A percentile compares a stretch with the other conserved stretches of the same genome.
These are phyloP conservation scores for Cladophialophora bantiana DNA, from an alignment of 2,329 filamentous ascomycete species.

Conservation along the genomic window DNA sequence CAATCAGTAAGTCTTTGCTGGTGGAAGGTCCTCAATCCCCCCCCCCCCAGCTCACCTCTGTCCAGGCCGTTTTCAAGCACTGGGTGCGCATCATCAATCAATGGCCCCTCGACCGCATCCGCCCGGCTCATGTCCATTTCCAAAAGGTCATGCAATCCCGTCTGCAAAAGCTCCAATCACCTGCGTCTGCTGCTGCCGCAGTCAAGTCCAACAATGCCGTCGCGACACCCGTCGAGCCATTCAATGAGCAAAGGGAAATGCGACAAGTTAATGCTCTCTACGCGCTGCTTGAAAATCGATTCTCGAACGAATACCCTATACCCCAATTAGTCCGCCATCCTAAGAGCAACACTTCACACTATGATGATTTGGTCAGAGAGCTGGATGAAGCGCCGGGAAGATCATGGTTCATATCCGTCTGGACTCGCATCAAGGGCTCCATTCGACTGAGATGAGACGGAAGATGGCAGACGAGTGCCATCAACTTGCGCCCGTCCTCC, in stretches of 20 bases:
- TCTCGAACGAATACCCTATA: constrained; percentile 59
- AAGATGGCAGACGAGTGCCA: neutral
- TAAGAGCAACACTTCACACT: constrained; percentile 59
- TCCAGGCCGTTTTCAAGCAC: constrained; percentile 46
- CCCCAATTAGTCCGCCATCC: constrained; percentile 57
- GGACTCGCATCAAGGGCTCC: constrained; percentile 55
- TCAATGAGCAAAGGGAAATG: constrained; percentile 48
- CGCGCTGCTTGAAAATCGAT: constrained; percentile 66
- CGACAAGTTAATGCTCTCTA: constrained; percentile 65
- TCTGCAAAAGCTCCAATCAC: constrained; percentile 31
- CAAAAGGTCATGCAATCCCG: constrained; percentile 44
- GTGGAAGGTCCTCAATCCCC: constrained; percentile 2
- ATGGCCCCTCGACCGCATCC: constrained; percentile 55
- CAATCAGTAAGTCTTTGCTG: constrained; percentile 41
- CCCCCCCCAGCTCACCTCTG: constrained; percentile 10
- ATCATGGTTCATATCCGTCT: constrained; percentile 54
- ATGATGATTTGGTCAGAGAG: constrained; percentile 60
- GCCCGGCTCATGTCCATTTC: constrained; percentile 54
- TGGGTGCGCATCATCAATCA: constrained; percentile 52
- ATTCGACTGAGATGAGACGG: constrained; percentile 31
- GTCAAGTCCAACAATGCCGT: constrained; percentile 36
- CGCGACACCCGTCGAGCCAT: constrained; percentile 35
- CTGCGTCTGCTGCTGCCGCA: constrained; percentile 25
- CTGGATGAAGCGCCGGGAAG: constrained; percentile 61
- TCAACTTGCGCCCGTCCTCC: neutral